Evolutionary conservation across 1,284 basidiomycete species (phyloP).

Genomic region (Ganoderma sp.): DNA sequence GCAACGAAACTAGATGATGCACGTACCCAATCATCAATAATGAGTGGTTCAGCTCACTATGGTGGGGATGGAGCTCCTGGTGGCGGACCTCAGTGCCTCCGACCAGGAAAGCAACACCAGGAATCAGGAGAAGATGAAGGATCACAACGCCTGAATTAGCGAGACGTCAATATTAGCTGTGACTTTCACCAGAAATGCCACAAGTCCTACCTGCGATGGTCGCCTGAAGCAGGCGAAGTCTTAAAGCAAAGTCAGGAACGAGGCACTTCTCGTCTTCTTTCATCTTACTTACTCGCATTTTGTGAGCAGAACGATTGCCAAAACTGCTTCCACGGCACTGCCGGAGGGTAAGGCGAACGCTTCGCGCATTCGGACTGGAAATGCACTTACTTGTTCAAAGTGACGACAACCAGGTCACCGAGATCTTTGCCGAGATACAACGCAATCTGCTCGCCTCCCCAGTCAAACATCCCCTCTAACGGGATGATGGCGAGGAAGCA

Average conservation of each 20-base stretch:
- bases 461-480: constrained; percentile 62
- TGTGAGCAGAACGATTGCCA: constrained; percentile 67
- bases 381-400: constrained; percentile 62
- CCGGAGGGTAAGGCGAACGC: constrained; percentile 43
- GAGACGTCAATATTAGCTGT: neutral
- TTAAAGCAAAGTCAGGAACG: constrained; percentile 28
- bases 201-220: constrained; percentile 56
- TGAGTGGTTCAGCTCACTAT: constrained; percentile 67
- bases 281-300: constrained; percentile 64
- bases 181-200: neutral
- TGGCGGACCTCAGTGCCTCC: constrained; percentile 62
- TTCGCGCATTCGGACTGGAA: constrained; percentile 35
- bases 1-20: neutral
- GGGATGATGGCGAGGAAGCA: constrained; percentile 61
- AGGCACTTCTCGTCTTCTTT: neutral
- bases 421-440: constrained; percentile 61
- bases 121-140: constrained; percentile 65
- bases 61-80: constrained; percentile 55
- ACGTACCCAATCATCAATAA: constrained; percentile 68
- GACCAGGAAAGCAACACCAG: constrained; percentile 63
- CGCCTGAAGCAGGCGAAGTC: constrained; percentile 61
- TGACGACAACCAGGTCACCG: constrained; percentile 62
- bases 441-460: constrained; percentile 65
- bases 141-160: constrained; percentile 58
- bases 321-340: constrained; percentile 62